Conservation (phyloP, 495 filamentous ascomycete species). For the Symbiotaphrina buchneri region DNA sequence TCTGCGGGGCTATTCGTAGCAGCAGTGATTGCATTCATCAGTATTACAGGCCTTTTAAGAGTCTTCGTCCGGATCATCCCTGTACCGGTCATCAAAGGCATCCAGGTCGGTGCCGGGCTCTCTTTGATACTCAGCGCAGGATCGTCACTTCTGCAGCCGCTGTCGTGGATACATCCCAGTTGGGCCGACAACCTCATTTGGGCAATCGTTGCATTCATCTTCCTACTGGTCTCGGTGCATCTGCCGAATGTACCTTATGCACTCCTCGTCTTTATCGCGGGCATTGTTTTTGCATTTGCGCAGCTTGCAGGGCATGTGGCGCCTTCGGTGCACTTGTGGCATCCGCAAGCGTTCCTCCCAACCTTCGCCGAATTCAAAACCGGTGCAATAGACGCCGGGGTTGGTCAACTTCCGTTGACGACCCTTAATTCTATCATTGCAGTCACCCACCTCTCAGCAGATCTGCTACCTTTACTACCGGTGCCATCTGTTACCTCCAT, state of each 20-base stretch:
- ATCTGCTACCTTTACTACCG: conserved; percentile 45
- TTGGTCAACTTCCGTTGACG: conserved; percentile 78
- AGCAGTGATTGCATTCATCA: conserved; percentile 47
- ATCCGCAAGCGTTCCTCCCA: conserved; percentile 1
- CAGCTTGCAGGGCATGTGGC: conserved; percentile 7
- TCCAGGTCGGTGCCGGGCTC: conserved; percentile 79
- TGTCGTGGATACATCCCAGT: conserved; percentile 31
- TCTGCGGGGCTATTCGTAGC: conserved; percentile 63
- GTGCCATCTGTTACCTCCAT: conserved; percentile 47
- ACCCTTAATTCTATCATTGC: conserved; percentile 82
- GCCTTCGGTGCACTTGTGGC: neutral
- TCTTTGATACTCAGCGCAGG: conserved; percentile 56
- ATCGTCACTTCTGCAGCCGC: conserved; percentile 30
- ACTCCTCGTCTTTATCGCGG: conserved; percentile 40
- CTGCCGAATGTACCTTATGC: conserved; percentile 50
- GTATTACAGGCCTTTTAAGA: conserved; percentile 46
- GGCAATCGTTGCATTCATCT: conserved; percentile 43
- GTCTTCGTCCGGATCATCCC: conserved; percentile 54
- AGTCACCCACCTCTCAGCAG: conserved; percentile 45
- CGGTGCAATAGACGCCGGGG: conserved; percentile 32
- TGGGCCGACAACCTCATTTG: conserved; percentile 54
- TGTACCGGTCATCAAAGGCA: conserved; percentile 73
- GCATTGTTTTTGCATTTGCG: conserved; percentile 31
- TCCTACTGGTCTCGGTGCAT: conserved; percentile 37
- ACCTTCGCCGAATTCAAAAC: conserved; percentile 12